Evolutionary conservation across 2,329 filamentous ascomycete genomes (phyloP), one percentile per base, ranked within the genome.

Genomic region (Plenodomus biglobosus): DNA sequence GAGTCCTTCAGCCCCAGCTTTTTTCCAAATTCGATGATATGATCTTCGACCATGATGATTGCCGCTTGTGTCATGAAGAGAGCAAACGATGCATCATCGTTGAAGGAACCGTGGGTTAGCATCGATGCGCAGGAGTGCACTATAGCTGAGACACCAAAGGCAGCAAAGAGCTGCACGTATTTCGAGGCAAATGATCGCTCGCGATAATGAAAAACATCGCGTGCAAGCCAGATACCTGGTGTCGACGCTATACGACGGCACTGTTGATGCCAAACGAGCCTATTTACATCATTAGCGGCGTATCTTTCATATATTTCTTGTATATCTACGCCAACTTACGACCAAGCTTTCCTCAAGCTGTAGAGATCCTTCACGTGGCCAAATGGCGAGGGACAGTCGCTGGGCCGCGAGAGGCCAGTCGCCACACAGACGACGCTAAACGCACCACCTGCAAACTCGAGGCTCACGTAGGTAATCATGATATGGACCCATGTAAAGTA

Each of bases 1-100:
- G 48, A 47, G 7, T 64, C 56, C 8, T 30, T 50, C 2, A 58
- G 32, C 2, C 66, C 65, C 2, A 60, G 8, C 4, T 35, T 36
- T 42, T 60, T 59, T 0, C 59, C 65, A 6, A 63, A 34, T 5
- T 53, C 58, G 15, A 70, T 61, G 1, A 64, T 22, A 45, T 69
- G 64, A 38, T 66, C 65, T 38, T 70, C 65, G 10, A 64, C n/a
- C 39, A 65, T 45, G 13, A 70, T 69, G 4, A 60, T 48, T 0
- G 50, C 42, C 0, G 65, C 64, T 38, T 69, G 66, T 2, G 30
- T 40, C 8, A 69, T 22, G 38, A 67, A 68, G 17, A 44, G 53
- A 3, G 18, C 22, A 4, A 65, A 41, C 2, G 58, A 49, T 0
- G 38, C 51, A 35, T 62, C 55, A 13, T 62, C 62, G 2, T 57